Conservation (phyloP, 441 rosid species). For the Arabidopsis lyrata region DNA sequence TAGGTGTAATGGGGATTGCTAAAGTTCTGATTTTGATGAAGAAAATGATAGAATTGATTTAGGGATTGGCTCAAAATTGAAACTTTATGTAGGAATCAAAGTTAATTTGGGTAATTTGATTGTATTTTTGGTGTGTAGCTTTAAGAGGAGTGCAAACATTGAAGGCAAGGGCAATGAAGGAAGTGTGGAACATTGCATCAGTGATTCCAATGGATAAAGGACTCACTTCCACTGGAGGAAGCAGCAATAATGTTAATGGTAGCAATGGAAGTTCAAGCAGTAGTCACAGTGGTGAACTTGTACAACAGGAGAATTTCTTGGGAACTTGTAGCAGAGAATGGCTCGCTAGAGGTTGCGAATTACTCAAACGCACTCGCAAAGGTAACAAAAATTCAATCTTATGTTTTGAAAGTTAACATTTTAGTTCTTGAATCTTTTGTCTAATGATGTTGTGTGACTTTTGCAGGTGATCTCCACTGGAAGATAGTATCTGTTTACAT, state of each 20-base stretch:
- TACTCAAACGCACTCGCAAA: conserved; percentile 89
- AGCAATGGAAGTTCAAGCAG: conserved; percentile 62
- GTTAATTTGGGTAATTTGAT: conserved; percentile 2
- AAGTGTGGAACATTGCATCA: conserved; percentile 90
- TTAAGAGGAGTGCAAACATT: conserved; percentile 86
- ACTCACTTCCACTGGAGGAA: conserved; percentile 41
- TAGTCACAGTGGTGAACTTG: conserved; percentile 67
- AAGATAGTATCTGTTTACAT: conserved; percentile 84
- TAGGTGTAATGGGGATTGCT: neutral
- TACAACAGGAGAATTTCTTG: conserved; percentile 70
- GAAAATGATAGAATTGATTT: neutral
- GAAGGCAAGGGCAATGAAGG: conserved; percentile 84
- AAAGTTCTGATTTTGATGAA: conserved; percentile 12
- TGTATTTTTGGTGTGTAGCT: conserved; percentile 48
- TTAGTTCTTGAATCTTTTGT: neutral
- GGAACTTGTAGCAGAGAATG: conserved; percentile 81
- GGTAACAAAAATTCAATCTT: conserved; percentile 48
- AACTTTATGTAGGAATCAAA: neutral
- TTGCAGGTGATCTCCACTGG: conserved; percentile 87
- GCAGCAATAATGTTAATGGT: conserved; percentile 24
- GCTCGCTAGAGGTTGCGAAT: conserved; percentile 85
- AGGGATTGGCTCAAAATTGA: neutral
- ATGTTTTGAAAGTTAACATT: too few species aligned
- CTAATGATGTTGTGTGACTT: conserved; percentile 13
- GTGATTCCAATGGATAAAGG: conserved; percentile 91